Evolutionary conservation across 164 flowering plant species (phyloP).

Genomic region (Nelumbo lutea): DNA sequence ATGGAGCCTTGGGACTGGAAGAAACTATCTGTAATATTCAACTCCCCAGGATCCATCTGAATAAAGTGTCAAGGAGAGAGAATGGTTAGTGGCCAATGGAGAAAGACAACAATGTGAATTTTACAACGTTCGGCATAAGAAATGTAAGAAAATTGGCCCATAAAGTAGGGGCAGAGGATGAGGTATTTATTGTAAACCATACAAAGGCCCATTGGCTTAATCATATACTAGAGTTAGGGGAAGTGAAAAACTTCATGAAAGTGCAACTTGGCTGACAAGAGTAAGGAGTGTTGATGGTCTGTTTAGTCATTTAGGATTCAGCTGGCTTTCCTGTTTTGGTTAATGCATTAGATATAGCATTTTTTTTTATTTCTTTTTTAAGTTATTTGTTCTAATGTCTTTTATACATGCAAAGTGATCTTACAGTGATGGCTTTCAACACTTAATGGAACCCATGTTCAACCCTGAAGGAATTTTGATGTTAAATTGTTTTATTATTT

Average conservation of each 20-base stretch:
- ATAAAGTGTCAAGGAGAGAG: not conserved
- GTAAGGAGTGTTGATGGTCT: not conserved
- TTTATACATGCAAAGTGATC: not conserved
- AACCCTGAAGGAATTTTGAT: not conserved
- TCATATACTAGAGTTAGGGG: slow-evolving; percentile 6
- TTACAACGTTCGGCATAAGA: slow-evolving; percentile 10
- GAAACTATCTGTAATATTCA: slow-evolving; percentile 38
- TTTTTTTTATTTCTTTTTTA: not conserved
- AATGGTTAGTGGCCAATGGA: not conserved
- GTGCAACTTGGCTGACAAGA: slow-evolving; percentile 5
- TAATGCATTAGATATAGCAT: not conserved
- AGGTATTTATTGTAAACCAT: slow-evolving; percentile 13
- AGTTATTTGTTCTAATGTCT: not conserved
- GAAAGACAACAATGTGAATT: slow-evolving; percentile 4
- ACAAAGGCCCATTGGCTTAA: slow-evolving; percentile 4
- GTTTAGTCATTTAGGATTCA: not conserved
- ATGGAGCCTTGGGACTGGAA: slow-evolving; percentile 48
- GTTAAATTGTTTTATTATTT: not conserved
- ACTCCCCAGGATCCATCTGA: slow-evolving; percentile 28
- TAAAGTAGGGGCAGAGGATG: slow-evolving; percentile 12
- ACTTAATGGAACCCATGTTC: too few species aligned
- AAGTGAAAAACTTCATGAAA: not conserved
- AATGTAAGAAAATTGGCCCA: slow-evolving; percentile 6
- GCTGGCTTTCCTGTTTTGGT: not conserved
- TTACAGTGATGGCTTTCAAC: not conserved